Evolutionary conservation across 176 grass and related monocot genomes (phyloP), one percentile per base, ranked within the genome.

Genomic region (Tuctoria greenei): DNA sequence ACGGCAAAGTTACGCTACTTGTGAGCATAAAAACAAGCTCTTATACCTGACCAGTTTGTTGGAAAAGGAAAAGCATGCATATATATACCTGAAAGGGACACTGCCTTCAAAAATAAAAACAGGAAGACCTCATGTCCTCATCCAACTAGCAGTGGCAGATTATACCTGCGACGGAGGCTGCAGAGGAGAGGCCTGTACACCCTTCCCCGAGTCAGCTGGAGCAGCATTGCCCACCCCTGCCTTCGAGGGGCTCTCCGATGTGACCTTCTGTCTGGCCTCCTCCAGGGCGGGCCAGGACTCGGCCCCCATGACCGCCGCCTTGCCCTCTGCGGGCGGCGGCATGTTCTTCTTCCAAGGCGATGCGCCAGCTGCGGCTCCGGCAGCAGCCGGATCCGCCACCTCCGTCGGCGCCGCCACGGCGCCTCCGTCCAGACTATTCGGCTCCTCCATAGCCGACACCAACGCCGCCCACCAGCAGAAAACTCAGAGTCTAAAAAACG

Each of bases 211-310:
- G 10, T 75, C 82, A 16, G 43, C 68, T 10, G 44, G 78, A 38
- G 8, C 72, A 59, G 76, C 81, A 84, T 78, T 91, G 77, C 64
- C 71, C 14, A 21, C 44, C 17, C 37, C 59, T 2, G 79, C 63
- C 84, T 79, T 90, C 20, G 59, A 51, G 7, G 74, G 59, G 36
- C 25, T 25, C 60, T 87, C 78, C 63, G 34, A 52, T 23, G 78
- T 20, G 4, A 8, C 78, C 60, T 85, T 93, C 25, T 83, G 73
- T 64, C 81, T 81, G 10, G 84, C 57, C 62, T 90, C 91, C 59
- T 86, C 84, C n/a, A 93, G 84, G 27, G 84, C 84, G 35, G 91
- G 84, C 91, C 91, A 90, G 27, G 87, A 87, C 8, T 87, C 79
- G 36, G 81, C 84, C 41, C 87, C 91, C 91, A 90, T 90, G 59